Percentiles rank a stretch among this genome's conserved stretches.
Evolutionary conservation across 345 rosid genomes (phyloP).

Genomic region (Aurinia saxatilis): DNA sequence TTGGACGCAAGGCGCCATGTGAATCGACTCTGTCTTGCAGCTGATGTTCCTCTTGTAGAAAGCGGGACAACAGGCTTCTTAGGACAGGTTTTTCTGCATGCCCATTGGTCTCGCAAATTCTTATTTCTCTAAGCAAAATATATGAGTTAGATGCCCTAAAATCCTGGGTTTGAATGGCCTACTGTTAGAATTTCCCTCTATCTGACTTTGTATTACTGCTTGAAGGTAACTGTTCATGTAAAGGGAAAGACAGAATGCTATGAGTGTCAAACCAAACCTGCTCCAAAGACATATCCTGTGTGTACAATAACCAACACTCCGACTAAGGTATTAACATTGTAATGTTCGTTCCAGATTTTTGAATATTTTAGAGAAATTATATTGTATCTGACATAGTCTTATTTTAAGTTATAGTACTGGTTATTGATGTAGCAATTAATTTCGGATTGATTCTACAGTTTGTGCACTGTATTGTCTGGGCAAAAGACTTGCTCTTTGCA

Average conservation of each 20-base stretch:
- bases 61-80: constrained; percentile 99
- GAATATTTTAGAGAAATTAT: not conserved
- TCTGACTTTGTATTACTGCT: constrained; percentile 11
- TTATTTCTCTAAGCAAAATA: not conserved
- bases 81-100: constrained; percentile 63
- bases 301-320: constrained; percentile 99
- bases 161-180: not conserved
- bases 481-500: constrained; percentile 93
- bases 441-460: constrained; percentile 51
- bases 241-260: constrained; percentile 97
- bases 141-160: not conserved
- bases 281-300: constrained; percentile 97
- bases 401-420: not conserved
- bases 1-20: constrained; percentile 96
- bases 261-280: constrained; percentile 92
- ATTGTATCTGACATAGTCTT: not conserved
- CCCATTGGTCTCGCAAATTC: not conserved
- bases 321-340: constrained; percentile 58
- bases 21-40: constrained; percentile 97
- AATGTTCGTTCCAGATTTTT: not conserved
- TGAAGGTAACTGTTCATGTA: constrained; percentile 87
- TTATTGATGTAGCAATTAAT: not conserved
- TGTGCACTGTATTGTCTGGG: constrained; percentile 99
- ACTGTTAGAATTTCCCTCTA: not conserved
- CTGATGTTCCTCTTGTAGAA: constrained; percentile 92